These are phyloP conservation scores for Ruellia speciosa DNA, from an alignment of 305 asterid species.

Conservation along the genomic window DNA sequence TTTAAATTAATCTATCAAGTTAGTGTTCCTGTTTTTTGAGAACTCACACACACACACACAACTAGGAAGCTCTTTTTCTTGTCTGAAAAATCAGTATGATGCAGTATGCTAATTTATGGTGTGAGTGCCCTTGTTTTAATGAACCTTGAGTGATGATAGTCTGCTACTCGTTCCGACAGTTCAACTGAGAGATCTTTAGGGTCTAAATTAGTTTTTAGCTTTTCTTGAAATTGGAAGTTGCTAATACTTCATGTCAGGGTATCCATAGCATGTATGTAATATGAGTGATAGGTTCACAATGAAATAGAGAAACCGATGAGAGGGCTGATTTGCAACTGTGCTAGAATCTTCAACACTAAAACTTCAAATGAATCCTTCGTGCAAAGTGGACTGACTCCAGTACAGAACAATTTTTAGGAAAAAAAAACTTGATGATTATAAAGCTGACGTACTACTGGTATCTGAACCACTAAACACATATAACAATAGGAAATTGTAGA, in stretches of 20 bases:
- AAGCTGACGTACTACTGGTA: too few species aligned
- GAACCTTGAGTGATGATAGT: neutral
- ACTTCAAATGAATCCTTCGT: too few species aligned
- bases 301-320: too few species aligned
- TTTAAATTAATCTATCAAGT: conserved; percentile 17
- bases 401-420: too few species aligned
- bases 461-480: too few species aligned
- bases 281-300: too few species aligned
- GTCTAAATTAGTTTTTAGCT: conserved; percentile 2
- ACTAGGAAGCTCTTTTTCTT: neutral
- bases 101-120: neutral
- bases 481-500: too few species aligned
- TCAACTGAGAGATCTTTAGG: neutral
- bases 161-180: neutral
- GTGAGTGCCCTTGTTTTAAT: neutral
- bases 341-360: too few species aligned
- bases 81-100: neutral
- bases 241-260: conserved; percentile 12
- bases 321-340: too few species aligned
- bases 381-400: too few species aligned
- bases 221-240: conserved; percentile 14
- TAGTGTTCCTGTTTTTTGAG: conserved; percentile 5
- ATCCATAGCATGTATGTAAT: conserved; percentile 5
- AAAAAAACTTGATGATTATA: too few species aligned
- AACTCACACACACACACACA: neutral